phyloP scores from a whole-genome alignment of 169 alveolate genomes.

The Plasmodium blacklocki region DNA sequence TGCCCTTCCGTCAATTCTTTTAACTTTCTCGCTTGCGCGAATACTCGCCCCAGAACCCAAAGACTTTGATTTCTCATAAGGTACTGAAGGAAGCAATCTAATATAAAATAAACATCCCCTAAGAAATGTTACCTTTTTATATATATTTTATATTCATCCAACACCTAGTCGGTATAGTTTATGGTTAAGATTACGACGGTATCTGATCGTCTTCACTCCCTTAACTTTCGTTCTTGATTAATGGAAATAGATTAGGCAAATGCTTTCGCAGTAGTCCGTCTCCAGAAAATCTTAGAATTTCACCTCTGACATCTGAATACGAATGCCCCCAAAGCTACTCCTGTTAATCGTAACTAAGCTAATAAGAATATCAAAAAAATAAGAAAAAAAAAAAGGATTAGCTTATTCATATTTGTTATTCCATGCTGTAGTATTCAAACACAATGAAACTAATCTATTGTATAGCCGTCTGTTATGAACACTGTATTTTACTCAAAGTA shows the following conservation, averaged over 20 bases:
- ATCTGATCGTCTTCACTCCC: slow-evolving; percentile 95
- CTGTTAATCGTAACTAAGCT: slow-evolving; percentile 89
- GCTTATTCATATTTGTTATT: slow-evolving; percentile 85
- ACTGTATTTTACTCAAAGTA: no score
- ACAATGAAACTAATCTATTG: slow-evolving; percentile 2
- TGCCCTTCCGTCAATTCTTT: slow-evolving; percentile 95
- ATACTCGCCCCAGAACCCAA: slow-evolving; percentile 96
- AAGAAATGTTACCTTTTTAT: neutral
- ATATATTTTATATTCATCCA: slow-evolving; percentile 44
- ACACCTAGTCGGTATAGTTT: slow-evolving; percentile 92
- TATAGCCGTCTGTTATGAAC: no score
- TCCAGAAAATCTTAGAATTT: slow-evolving; percentile 92
- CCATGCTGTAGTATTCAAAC: slow-evolving; percentile 88
- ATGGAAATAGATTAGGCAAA: slow-evolving; percentile 92
- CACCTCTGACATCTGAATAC: slow-evolving; percentile 94
- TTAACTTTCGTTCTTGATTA: slow-evolving; percentile 94
- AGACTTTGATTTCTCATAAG: slow-evolving; percentile 93
- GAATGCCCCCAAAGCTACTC: slow-evolving; percentile 93
- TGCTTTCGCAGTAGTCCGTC: slow-evolving; percentile 94
- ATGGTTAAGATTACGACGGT: slow-evolving; percentile 94
- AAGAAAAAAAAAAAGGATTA: slow-evolving; percentile 22
- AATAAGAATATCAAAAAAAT: slow-evolving; percentile 44
- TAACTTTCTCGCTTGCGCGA: slow-evolving; percentile 97
- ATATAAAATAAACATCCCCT: slow-evolving; percentile 80
- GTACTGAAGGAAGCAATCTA: slow-evolving; percentile 86